A percentile compares a stretch with the other conserved stretches of the same genome.
phyloP scores from a whole-genome alignment of 2,329 filamentous ascomycete species.

The Aspergillus nomiae region DNA sequence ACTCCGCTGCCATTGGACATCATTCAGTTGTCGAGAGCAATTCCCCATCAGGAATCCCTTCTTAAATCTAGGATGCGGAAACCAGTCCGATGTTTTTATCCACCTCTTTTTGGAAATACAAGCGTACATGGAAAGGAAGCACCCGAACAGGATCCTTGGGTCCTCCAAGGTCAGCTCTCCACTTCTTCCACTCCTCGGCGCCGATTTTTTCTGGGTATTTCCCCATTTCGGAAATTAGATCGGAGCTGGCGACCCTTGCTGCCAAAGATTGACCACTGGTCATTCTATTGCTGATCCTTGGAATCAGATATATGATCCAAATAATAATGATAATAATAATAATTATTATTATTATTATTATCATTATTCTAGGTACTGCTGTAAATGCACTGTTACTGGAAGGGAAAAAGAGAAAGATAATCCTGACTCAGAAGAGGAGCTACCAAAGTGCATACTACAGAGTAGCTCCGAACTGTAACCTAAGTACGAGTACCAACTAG shows the following conservation, averaged over 20 bases:
- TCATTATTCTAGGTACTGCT: too few species aligned
- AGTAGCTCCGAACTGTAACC: background rate
- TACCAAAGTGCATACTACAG: background rate
- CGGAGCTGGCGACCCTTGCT: constrained; percentile 9
- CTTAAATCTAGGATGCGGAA: background rate
- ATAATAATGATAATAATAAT: too few species aligned
- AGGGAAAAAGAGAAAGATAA: too few species aligned
- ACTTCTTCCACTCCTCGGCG: constrained; percentile 18
- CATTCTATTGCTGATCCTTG: background rate
- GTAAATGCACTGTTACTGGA: background rate
- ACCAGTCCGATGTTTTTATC: background rate
- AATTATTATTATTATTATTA: too few species aligned
- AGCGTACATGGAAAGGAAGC: background rate
- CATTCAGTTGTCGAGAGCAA: background rate
- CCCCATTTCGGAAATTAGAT: constrained; percentile 20
- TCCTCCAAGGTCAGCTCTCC: constrained; percentile 18
- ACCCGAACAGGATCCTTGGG: constrained; percentile 15
- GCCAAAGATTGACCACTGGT: background rate
- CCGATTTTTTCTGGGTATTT: constrained; percentile 12
- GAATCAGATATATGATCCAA: background rate
- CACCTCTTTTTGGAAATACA: background rate
- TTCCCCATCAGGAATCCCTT: background rate
- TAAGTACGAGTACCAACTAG: background rate
- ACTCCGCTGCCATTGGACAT: background rate
- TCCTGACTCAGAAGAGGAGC: background rate